Evolutionary conservation across 2,329 filamentous ascomycete species (phyloP), one percentile per base, ranked within the genome.

Genomic region (Calonectria naviculata): DNA sequence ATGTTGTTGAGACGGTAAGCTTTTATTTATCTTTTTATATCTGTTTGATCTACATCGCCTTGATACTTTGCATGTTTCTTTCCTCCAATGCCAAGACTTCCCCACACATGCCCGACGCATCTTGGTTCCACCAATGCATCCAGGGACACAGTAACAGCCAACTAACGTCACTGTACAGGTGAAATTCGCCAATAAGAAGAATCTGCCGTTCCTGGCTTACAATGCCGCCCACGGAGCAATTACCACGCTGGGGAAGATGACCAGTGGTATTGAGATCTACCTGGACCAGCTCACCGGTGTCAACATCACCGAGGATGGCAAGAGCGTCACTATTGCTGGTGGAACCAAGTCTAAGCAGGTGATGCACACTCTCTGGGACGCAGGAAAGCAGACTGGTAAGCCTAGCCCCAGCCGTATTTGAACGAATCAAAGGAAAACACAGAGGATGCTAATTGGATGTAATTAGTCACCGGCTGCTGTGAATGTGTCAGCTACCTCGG

Each of bases 161-260:
- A 15, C 52, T 56, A 56, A 56, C n/a, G 21, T 36, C 21, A 2
- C 52, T 13, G 52, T 0, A 38, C 60, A 80, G 80, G 76, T 82
- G 26, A 80, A 80, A 64, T 89, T 83, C 71, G 88, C 89, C 52
- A 87, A 86, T 73, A 75, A 82, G 46, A 79, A 84, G 56, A 75
- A 81, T 2, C 68, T 89, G 5, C 87, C 88, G 0, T 89, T 91
- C 71, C 84, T 91, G 4, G 85, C 88, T 0, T 86, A 83, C 76
- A 89, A 87, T 74, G 86, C 87, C 17, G 84, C 82, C 2, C 89
- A 91, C 69, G 89, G 88, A 5, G 81, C 85, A 3, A 82, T 88
- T 49, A 87, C 83, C 47, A 87, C 86, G 0, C 74, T 90, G 3
- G 87, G 85, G 0, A 82, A 79, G 41, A 87, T 90, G 83, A 74